Evolutionary conservation across 2,329 filamentous ascomycete genomes (phyloP).

Genomic region (Scedosporium boydii): DNA sequence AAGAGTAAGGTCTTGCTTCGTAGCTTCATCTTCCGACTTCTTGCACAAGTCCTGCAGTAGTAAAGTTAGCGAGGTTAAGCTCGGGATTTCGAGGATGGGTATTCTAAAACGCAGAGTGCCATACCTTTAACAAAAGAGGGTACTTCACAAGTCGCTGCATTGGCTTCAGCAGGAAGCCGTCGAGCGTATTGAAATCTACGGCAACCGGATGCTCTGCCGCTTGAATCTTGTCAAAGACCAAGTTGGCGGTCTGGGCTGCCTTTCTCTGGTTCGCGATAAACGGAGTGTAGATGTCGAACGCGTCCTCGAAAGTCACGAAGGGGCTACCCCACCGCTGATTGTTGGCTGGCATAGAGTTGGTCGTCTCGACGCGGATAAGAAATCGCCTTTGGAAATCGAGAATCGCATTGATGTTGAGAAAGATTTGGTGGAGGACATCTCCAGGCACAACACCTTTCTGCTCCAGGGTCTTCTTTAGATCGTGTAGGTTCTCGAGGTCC

Average conservation of each 20-base stretch:
- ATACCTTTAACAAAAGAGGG: constrained; percentile 75
- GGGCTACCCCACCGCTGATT: constrained; percentile 92
- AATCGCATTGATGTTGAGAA: constrained; percentile 90
- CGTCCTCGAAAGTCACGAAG: constrained; percentile 75
- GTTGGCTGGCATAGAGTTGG: constrained; percentile 68
- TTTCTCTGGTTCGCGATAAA: constrained; percentile 96
- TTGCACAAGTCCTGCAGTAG: constrained; percentile 67
- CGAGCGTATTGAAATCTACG: constrained; percentile 75
- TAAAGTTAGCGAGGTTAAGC: neutral
- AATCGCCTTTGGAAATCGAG: constrained; percentile 94
- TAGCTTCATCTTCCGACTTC: constrained; percentile 65
- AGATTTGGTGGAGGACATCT: constrained; percentile 87
- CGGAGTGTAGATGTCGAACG: constrained; percentile 87
- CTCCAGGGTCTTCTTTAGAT: constrained; percentile 82
- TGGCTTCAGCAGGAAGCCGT: constrained; percentile 89
- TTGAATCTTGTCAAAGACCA: constrained; percentile 79
- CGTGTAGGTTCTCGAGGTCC: constrained; percentile 87
- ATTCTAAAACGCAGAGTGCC: constrained; percentile 11
- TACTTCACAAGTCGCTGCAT: constrained; percentile 96
- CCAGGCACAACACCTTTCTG: constrained; percentile 81
- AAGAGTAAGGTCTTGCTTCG: constrained; percentile 60
- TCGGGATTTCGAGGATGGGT: constrained; percentile 2
- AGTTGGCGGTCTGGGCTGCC: constrained; percentile 74
- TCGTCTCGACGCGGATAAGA: constrained; percentile 90
- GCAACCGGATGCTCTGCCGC: constrained; percentile 70